Base-by-base conservation (phyloP, 2,329 filamentous ascomycete species). In the Gnomoniopsis sp. region DNA sequence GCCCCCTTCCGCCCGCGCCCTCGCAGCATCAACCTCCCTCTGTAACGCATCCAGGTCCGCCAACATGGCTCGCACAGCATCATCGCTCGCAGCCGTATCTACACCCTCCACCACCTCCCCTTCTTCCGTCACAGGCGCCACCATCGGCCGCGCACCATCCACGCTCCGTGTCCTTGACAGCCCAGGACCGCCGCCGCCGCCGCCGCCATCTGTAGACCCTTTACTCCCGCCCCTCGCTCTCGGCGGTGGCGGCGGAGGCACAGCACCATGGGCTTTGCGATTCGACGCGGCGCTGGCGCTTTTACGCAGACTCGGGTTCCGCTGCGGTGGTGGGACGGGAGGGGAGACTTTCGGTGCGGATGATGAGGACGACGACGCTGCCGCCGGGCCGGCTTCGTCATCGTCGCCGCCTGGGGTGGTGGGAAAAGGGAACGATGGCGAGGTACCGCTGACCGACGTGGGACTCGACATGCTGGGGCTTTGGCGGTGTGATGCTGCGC, bases 1-100 rank as follows among this genome's bases (percentile, higher is more conserved):
- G 41, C 49, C 12, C 26, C 66, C 70, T 38, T 69, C 70, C 49
- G 72, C 74, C 64, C 72, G 73, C 8, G 74, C 78, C 65, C 82
- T 76, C 48, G 88, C 67, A 3, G 84, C 88, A 72, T 93, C 89
- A 43, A 93, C 89, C 68, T 93, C 90, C 68, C 82, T 82, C 72
- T 91, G 89, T 62, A 93, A 72, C 22, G 86, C 85, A 49, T 84
- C 82, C 57, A 93, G 72, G 69, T 93, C 88, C 1, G 88, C 88
- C 64, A 93, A 72, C 60, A 93, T 90, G 67, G 89, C 83, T 46
- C 72, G 71, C 1, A 76, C 73, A 54, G 74, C 72, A 11, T 74
- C 61, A 19, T 65, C 59, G 34, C 41, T 44, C 8, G 21, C 46
- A 17, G 75, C 64, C 58, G 76, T 69, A 68, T 77, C 68, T 65